Evolutionary conservation across 176 grass and related monocot genomes (phyloP), one percentile per base, ranked within the genome.

Genomic region (Ananas comosus): DNA sequence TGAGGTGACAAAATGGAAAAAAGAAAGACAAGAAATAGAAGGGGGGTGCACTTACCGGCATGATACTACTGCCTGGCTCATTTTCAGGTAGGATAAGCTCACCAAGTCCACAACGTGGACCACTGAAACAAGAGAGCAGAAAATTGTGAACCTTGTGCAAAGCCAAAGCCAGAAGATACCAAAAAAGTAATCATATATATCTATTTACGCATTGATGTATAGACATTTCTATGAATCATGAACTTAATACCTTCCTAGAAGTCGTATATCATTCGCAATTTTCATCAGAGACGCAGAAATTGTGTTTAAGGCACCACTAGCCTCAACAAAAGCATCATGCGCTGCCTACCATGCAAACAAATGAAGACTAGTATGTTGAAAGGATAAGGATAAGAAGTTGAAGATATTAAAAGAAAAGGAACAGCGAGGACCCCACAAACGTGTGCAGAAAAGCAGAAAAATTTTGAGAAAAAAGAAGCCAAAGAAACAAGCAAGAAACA

Each of bases 41-140:
- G 73, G 28, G 28, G 21, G 74, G 50, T 10, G 19, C 17, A 56
- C 27, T 59, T 91, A 99, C 94, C 70, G 94, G 94, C 94, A 99
- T 99, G 82, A 99, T 99, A 78, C 94, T 99, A 78, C 94, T 99
- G 49, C 94, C 94, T 48, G 94, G 94, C 71, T 99, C 94, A 88
- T 99, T 99, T 93, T 99, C 94, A 28, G 94, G 94, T 47, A 99
- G 72, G 66, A 99, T 93, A 69, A 99, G 85, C 73, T 99, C 94
- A 74, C 94, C 90, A 80, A 99, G 89, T 76, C 94, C 94, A 72
- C 89, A 99, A 4, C 94, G 94, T 24, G 94, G 94, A 29, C 94
- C 94, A 78, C 94, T 99, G 75, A 69, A 47, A 77, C 49, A 64
- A 33, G 7, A 22, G 29, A 48, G 24, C 6, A 10, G 51, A 28